phyloP scores from a whole-genome alignment of 108 stramenopile genomes.

The Pseudonitzschia pungens region DNA sequence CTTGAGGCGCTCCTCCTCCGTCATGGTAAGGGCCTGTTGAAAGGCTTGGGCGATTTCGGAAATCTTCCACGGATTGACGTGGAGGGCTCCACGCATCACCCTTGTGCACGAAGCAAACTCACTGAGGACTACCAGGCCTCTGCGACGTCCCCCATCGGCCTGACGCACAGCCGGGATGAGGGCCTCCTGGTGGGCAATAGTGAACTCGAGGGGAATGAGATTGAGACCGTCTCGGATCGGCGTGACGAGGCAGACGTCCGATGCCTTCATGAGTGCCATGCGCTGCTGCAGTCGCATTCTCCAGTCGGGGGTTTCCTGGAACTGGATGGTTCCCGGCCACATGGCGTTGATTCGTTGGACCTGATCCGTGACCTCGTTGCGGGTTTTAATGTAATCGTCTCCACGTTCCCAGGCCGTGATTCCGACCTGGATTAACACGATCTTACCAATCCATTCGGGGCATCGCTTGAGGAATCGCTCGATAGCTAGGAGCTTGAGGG shows the following conservation, averaged over 20 bases:
- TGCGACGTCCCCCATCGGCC: constrained; percentile 65
- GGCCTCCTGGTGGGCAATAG: constrained; percentile 94
- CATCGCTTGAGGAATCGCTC: constrained; percentile 90
- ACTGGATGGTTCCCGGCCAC: constrained; percentile 88
- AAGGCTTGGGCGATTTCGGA: constrained; percentile 85
- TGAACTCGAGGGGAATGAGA: constrained; percentile 94
- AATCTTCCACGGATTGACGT: constrained; percentile 92
- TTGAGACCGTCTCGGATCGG: constrained; percentile 97
- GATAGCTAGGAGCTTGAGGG: constrained; percentile 93
- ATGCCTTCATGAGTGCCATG: constrained; percentile 78
- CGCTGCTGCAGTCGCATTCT: constrained; percentile 81
- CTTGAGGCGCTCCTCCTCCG: constrained; percentile 80
- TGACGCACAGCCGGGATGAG: constrained; percentile 63
- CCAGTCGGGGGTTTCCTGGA: constrained; percentile 81
- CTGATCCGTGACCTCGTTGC: constrained; percentile 76
- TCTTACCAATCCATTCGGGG: constrained; percentile 86
- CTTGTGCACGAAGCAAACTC: constrained; percentile 90
- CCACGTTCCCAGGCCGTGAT: constrained; percentile 86
- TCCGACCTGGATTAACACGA: constrained; percentile 95
- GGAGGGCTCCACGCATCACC: constrained; percentile 94
- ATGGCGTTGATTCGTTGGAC: constrained; percentile 79
- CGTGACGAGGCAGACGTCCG: constrained; percentile 90
- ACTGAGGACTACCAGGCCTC: constrained; percentile 89
- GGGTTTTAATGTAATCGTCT: constrained; percentile 83
- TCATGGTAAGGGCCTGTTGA: constrained; percentile 68